Conservation (phyloP, 139 green algal species). For the Coelastrella sp. region DNA sequence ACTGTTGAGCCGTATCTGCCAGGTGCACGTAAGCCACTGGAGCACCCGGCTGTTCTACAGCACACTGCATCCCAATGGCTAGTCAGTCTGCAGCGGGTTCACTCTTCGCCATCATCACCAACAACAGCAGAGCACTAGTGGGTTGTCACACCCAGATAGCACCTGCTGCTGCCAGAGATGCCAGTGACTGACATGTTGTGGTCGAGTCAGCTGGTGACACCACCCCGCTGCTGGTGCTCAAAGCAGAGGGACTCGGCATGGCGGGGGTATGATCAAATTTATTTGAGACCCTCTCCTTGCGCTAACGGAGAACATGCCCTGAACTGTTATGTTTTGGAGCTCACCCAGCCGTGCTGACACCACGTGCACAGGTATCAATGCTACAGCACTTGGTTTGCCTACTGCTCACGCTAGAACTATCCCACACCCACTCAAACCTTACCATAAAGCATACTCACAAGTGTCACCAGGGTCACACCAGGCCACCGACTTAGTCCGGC, state of each 20-base stretch:
- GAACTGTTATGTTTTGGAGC: not conserved
- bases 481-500: conserved; percentile 73
- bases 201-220: conserved; percentile 19
- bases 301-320: not conserved
- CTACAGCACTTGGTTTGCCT: too few relatives aligned
- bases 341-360: not conserved
- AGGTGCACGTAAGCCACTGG: not conserved
- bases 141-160: not conserved
- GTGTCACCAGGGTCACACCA: not conserved
- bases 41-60: not conserved
- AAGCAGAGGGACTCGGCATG: conserved; percentile 47
- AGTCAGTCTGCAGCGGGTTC: conserved; percentile 20
- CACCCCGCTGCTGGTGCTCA: conserved; percentile 37
- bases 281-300: not conserved
- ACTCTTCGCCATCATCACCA: conserved; percentile 30
- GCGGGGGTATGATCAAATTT: not conserved
- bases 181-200: conserved; percentile 18
- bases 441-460: not conserved
- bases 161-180: not conserved
- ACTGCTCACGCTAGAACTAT: too few relatives aligned
- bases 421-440: not conserved
- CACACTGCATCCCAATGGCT: conserved; percentile 37
- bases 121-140: conserved; percentile 1
- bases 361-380: too few relatives aligned
- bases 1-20: conserved; percentile 16